Conservation (phyloP, 108 stramenopile species). For the Craspedostauros australis region DNA sequence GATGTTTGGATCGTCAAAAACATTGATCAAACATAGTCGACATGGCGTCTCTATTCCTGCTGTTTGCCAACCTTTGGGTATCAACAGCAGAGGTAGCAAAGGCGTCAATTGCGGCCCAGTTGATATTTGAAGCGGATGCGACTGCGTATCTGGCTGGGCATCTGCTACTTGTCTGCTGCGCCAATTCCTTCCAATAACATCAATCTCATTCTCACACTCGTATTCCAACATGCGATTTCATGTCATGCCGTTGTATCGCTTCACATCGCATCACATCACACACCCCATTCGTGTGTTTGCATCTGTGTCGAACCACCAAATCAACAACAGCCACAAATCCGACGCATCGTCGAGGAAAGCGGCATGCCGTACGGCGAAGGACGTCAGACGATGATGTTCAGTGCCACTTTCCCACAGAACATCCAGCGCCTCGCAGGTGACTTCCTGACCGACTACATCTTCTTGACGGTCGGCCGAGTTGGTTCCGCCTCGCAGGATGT, state of each 20-base stretch:
- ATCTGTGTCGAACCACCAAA: neutral
- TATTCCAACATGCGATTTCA: slow-evolving; percentile 18
- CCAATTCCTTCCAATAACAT: too few species aligned
- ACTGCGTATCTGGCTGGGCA: too few species aligned
- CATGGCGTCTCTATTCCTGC: too few species aligned
- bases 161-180: too few species aligned
- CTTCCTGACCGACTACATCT: slow-evolving; percentile 94
- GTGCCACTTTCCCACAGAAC: slow-evolving; percentile 94
- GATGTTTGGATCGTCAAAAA: too few species aligned
- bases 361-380: slow-evolving; percentile 64
- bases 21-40: too few species aligned
- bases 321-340: slow-evolving; percentile 67
- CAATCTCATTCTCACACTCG: neutral
- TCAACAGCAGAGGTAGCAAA: too few species aligned
- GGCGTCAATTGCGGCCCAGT: too few species aligned
- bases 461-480: slow-evolving; percentile 94
- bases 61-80: too few species aligned
- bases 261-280: too few species aligned
- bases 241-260: slow-evolving; percentile 33
- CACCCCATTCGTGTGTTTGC: too few species aligned
- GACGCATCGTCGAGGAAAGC: slow-evolving; percentile 76
- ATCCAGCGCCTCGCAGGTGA: slow-evolving; percentile 91
- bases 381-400: slow-evolving; percentile 96
- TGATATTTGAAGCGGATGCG: too few species aligned
- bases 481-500: slow-evolving; percentile 91